Conservation (phyloP, 2,329 filamentous ascomycete genomes). For the Diplodia seriata region DNA sequence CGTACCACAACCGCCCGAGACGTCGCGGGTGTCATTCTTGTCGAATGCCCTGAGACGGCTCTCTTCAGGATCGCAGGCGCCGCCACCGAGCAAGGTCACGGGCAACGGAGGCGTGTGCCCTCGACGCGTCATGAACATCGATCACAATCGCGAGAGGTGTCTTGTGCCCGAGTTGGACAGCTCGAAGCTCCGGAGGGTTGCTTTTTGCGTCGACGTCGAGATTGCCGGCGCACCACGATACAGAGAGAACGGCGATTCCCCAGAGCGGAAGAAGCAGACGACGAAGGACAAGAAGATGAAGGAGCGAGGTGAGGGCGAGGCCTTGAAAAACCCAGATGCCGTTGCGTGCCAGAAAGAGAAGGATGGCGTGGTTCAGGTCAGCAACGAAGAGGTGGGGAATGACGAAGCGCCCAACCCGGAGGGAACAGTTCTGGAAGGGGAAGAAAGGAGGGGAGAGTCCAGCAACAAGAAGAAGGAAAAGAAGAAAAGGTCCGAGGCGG, state of each 20-base stretch:
- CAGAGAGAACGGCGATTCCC: constrained; percentile 62
- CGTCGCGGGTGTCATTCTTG: constrained; percentile 74
- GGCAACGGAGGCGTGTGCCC: constrained; percentile 76
- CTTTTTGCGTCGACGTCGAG: constrained; percentile 97
- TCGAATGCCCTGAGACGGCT: constrained; percentile 81
- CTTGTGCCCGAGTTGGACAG: constrained; percentile 79
- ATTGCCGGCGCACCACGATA: constrained; percentile 89
- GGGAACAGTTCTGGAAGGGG: constrained; percentile 43
- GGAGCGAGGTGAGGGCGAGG: constrained; percentile 76
- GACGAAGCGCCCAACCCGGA: constrained; percentile 52
- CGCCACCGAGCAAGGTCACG: constrained; percentile 43
- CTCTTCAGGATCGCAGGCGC: constrained; percentile 61
- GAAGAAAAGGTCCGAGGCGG: constrained; percentile 93
- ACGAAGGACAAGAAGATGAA: constrained; percentile 61
- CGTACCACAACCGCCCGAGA: constrained; percentile 75
- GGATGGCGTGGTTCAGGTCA: constrained; percentile 45
- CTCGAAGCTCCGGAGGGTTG: constrained; percentile 82
- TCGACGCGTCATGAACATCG: constrained; percentile 82
- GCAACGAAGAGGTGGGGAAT: constrained; percentile 50
- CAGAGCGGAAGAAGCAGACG: constrained; percentile 57
- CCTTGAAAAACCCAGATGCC: constrained; percentile 70
- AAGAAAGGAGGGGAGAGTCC: constrained; percentile 44
- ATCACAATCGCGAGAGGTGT: constrained; percentile 79
- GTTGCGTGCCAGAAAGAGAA: constrained; percentile 64
- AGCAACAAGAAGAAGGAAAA: constrained; percentile 84